These are phyloP conservation scores for Corinectria fuckeliana DNA, from an alignment of 2,329 filamentous ascomycete species.

Conservation along the genomic window DNA sequence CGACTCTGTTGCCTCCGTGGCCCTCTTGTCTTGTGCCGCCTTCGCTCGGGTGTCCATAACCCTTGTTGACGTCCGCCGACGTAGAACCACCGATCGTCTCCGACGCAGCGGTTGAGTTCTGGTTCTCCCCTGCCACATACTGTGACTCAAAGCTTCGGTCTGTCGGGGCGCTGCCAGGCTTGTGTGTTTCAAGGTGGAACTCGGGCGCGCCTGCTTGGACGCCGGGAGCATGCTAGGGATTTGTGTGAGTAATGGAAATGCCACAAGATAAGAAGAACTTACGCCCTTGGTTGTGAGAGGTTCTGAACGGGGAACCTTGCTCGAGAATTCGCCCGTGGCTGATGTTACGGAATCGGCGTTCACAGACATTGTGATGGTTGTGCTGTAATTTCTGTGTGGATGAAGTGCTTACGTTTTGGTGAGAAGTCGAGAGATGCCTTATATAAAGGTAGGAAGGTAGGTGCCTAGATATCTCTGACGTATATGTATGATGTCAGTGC, in stretches of 20 bases:
- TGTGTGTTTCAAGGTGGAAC: conserved; percentile 66
- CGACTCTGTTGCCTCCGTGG: conserved; percentile 49
- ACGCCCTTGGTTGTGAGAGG: conserved; percentile 62
- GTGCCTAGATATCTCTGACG: not conserved
- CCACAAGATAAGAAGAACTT: conserved; percentile 40
- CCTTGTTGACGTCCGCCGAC: conserved; percentile 50
- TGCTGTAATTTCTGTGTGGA: too few species aligned
- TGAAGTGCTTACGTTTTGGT: too few species aligned
- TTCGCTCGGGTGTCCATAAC: conserved; percentile 51
- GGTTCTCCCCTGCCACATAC: conserved; percentile 40
- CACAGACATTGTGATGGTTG: conserved; percentile 48
- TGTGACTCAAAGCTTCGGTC: conserved; percentile 50
- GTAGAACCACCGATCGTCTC: conserved; percentile 53
- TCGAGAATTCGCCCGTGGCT: conserved; percentile 63
- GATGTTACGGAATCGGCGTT: conserved; percentile 59
- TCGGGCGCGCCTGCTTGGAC: conserved; percentile 66
- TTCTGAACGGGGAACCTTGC: conserved; percentile 55
- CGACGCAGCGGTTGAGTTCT: conserved; percentile 40
- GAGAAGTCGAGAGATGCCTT: not conserved
- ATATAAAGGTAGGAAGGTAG: not conserved
- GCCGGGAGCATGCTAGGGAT: conserved; percentile 67
- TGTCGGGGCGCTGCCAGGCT: conserved; percentile 68
- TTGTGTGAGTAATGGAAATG: conserved; percentile 13
- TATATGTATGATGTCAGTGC: conserved; percentile 12
- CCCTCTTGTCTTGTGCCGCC: conserved; percentile 52